These are phyloP conservation scores for Hypoxylon rubiginosum DNA, from an alignment of 2,329 filamentous ascomycete species.

Conservation along the genomic window DNA sequence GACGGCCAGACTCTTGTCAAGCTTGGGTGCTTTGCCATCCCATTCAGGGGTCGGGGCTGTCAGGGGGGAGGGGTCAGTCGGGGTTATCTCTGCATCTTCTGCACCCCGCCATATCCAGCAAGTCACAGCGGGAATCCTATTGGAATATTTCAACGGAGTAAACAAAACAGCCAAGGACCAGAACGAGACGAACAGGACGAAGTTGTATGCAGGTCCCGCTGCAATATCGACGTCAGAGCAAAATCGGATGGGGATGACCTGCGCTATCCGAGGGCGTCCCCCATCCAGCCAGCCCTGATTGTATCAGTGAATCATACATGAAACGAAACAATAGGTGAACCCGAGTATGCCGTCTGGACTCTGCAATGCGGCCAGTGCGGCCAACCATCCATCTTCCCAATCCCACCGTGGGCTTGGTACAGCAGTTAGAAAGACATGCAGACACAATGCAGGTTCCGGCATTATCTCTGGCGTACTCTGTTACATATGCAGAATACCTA, in stretches of 20 bases:
- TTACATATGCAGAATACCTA: constrained; percentile 16
- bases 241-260: not conserved
- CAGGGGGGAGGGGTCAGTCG: not conserved
- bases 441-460: constrained; percentile 35
- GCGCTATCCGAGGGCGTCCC: not conserved
- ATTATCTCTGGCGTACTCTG: constrained; percentile 22
- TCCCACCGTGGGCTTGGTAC: not conserved
- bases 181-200: too few relatives aligned
- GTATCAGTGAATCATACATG: not conserved
- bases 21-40: not conserved
- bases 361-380: not conserved
- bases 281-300: not conserved
- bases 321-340: constrained; percentile 1
- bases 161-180: constrained; percentile 4
- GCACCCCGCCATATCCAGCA: constrained; percentile 34
- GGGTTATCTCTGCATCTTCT: constrained; percentile 4
- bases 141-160: constrained; percentile 2
- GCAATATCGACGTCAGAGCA: constrained; percentile 7
- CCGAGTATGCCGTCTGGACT: not conserved
- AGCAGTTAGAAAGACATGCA: too few relatives aligned
- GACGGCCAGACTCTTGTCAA: constrained; percentile 8
- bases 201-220: constrained; percentile 23
- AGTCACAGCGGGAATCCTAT: constrained; percentile 18
- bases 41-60: constrained; percentile 9
- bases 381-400: not conserved